A percentile compares a stretch with the other conserved stretches of the same genome.
These are phyloP conservation scores for Cryptosporidium tyzzeri DNA, from an alignment of 169 alveolate genomes.

Conservation along the genomic window DNA sequence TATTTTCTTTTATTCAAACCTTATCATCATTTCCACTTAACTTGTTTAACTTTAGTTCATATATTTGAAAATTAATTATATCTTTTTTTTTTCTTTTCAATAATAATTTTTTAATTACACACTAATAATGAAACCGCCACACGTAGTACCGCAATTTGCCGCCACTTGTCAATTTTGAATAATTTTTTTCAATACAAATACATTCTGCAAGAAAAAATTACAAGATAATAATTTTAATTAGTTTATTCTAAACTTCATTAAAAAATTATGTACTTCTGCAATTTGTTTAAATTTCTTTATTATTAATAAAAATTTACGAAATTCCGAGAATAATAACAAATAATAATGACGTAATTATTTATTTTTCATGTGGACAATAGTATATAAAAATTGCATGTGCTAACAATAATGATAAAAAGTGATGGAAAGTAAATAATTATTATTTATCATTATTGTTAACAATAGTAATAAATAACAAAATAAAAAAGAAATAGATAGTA, in stretches of 20 bases:
- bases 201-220: not conserved
- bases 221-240: not conserved
- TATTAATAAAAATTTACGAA: not conserved
- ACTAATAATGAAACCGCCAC: not conserved
- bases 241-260: not conserved
- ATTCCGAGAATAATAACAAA: not conserved
- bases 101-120: not conserved
- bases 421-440: not conserved
- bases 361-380: constrained; percentile 10
- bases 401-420: not conserved
- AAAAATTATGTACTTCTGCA: not conserved
- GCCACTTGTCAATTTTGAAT: constrained; percentile 20
- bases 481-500: not conserved
- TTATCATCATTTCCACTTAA: not conserved
- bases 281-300: not conserved
- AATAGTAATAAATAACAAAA: not conserved
- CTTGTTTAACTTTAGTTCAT: not conserved
- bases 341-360: constrained; percentile 11
- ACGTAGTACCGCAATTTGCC: not conserved
- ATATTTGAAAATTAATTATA: not conserved
- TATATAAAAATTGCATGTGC: constrained; percentile 15
- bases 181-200: not conserved
- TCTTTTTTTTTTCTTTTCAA: not conserved
- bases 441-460: too few relatives aligned
- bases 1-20: not conserved